Percentiles rank a stretch among this genome's conserved stretches.
phyloP scores from a whole-genome alignment of 169 alveolate species.

The Pseudocohnilembus persalinus region DNA sequence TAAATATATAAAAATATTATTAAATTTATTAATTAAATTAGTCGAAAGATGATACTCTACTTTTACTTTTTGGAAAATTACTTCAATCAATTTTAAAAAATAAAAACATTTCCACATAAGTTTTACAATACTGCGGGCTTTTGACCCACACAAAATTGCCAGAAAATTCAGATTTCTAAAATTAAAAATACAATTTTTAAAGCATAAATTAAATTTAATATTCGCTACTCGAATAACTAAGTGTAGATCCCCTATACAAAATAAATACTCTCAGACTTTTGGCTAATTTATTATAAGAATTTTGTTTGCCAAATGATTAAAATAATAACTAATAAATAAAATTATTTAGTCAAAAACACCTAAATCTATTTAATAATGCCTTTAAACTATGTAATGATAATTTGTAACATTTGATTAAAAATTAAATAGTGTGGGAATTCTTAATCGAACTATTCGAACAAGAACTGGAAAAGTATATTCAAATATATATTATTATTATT shows the following conservation, averaged over 20 bases:
- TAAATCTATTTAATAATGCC: constrained; percentile 16
- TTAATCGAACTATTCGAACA: constrained; percentile 12
- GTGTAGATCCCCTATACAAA: constrained; percentile 18
- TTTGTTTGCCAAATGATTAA: neutral
- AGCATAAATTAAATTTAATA: neutral
- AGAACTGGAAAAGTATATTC: neutral
- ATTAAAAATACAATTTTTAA: neutral
- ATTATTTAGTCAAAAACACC: neutral
- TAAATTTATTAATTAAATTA: too few species aligned
- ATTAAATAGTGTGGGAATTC: constrained; percentile 26
- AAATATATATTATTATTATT: too few species aligned
- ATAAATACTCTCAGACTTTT: neutral
- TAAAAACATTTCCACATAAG: neutral
- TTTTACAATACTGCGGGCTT: neutral
- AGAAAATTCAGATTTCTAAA: neutral
- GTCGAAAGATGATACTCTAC: neutral
- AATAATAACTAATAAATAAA: too few species aligned
- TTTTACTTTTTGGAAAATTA: neutral
- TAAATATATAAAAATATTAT: too few species aligned
- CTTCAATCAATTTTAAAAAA: neutral
- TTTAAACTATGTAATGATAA: neutral
- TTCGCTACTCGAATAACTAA: neutral
- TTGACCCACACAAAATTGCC: neutral
- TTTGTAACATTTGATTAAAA: neutral
- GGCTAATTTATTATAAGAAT: constrained; percentile 1